These are phyloP conservation scores for Alternaria dauci DNA, from an alignment of 2,329 filamentous ascomycete species.

Conservation along the genomic window DNA sequence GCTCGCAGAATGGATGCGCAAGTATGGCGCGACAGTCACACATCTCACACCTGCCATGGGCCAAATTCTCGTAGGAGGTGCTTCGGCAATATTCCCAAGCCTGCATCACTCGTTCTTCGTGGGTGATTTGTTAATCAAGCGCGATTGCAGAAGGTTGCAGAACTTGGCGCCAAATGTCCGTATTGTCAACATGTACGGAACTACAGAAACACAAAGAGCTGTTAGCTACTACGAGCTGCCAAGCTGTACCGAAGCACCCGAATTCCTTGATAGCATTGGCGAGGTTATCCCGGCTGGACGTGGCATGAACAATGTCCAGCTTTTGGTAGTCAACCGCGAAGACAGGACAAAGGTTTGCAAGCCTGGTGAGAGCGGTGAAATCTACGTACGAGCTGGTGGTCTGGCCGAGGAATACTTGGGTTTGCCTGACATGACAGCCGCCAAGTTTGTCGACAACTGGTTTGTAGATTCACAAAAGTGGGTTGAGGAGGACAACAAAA, in stretches of 20 bases:
- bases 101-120: constrained; percentile 89
- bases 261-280: constrained; percentile 69
- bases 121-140: constrained; percentile 85
- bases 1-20: constrained; percentile 86
- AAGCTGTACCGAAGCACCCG: constrained; percentile 68
- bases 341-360: constrained; percentile 74
- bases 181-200: constrained; percentile 88
- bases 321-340: constrained; percentile 80
- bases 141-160: constrained; percentile 80
- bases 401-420: constrained; percentile 82
- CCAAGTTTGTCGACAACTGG: constrained; percentile 87
- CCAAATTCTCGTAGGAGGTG: constrained; percentile 88
- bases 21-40: constrained; percentile 76
- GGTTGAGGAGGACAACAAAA: constrained; percentile 69
- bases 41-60: constrained; percentile 97
- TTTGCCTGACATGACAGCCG: constrained; percentile 66
- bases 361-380: constrained; percentile 83
- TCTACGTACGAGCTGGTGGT: constrained; percentile 82
- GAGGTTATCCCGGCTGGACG: constrained; percentile 84
- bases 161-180: constrained; percentile 75
- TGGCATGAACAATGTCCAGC: constrained; percentile 89
- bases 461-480: constrained; percentile 79
- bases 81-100: constrained; percentile 76
- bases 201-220: constrained; percentile 82
- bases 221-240: constrained; percentile 86